A percentile compares a stretch with the other conserved stretches of the same genome.
phyloP scores from a whole-genome alignment of 2,329 filamentous ascomycete species.

The Dothideomycetes sp. region DNA sequence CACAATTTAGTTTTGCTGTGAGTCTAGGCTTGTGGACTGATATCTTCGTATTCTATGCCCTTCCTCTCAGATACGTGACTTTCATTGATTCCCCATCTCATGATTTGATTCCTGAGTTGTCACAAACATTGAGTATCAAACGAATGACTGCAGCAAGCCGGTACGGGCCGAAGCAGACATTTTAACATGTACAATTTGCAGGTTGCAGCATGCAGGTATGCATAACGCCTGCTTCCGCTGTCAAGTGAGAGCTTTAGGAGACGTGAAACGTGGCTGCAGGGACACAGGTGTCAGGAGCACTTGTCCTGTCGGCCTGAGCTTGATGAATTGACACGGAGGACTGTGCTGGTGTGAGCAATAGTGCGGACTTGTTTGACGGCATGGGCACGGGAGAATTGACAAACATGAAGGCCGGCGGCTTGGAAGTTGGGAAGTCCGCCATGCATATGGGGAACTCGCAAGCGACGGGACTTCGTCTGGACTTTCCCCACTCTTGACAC shows the following conservation, averaged over 20 bases:
- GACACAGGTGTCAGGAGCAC: slow-evolving; percentile 10
- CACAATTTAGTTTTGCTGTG: no score
- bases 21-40: no score
- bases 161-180: slow-evolving; percentile 12
- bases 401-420: slow-evolving; percentile 4
- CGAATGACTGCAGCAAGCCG: slow-evolving; percentile 7
- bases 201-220: slow-evolving; percentile 11
- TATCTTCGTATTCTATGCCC: no score
- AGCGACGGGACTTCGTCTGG: slow-evolving; percentile 10
- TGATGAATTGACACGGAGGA: slow-evolving; percentile 2
- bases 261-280: slow-evolving; percentile 13
- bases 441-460: background rate
- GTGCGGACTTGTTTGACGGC: background rate
- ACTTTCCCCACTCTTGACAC: slow-evolving; percentile 1
- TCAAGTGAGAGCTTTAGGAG: slow-evolving; percentile 11
- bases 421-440: background rate
- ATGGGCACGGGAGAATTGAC: background rate
- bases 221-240: slow-evolving; percentile 11
- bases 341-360: background rate
- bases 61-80: slow-evolving; percentile 12
- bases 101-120: slow-evolving; percentile 13
- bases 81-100: slow-evolving; percentile 6
- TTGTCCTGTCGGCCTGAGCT: slow-evolving; percentile 5
- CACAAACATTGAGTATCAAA: slow-evolving; percentile 12
- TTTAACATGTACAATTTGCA: no score